Percentiles rank a stretch among this genome's conserved stretches.
phyloP scores from a whole-genome alignment of 306 rosid genomes.

The Fagus sylvatica region DNA sequence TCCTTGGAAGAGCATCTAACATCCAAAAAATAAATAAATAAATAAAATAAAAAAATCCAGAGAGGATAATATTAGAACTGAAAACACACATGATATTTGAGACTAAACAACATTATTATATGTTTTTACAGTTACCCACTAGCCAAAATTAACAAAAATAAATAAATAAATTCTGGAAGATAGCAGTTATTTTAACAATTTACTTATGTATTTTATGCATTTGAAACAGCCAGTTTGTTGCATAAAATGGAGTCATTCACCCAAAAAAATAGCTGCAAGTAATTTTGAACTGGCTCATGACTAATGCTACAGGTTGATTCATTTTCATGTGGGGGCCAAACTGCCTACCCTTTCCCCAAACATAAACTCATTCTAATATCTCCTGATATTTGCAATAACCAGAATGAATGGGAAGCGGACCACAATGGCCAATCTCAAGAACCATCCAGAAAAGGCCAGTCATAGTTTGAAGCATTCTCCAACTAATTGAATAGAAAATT shows the following conservation, averaged over 20 bases:
- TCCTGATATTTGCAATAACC: not conserved
- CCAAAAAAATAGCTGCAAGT: not conserved
- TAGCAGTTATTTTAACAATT: not conserved
- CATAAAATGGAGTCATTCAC: not conserved
- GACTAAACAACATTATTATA: not conserved
- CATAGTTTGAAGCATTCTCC: not conserved
- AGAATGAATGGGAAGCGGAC: not conserved
- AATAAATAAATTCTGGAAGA: not conserved
- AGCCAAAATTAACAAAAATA: not conserved
- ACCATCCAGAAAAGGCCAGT: not conserved
- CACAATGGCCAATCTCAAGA: not conserved
- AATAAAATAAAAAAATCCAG: slow-evolving; percentile 5
- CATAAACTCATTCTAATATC: not conserved
- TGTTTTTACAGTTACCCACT: not conserved
- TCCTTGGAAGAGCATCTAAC: slow-evolving; percentile 62
- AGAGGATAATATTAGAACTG: not conserved
- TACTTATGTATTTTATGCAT: not conserved
- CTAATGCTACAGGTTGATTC: not conserved
- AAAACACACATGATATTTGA: slow-evolving; percentile 8
- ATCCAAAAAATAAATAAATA: slow-evolving; percentile 12
- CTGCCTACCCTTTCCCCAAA: not conserved
- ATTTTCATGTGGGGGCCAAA: not conserved
- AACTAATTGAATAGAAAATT: not conserved
- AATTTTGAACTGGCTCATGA: not conserved
- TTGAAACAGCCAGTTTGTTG: not conserved